Evolutionary conservation across 441 rosid genomes (phyloP), one percentile per base, ranked within the genome.

Genomic region (Populus hybrid): DNA sequence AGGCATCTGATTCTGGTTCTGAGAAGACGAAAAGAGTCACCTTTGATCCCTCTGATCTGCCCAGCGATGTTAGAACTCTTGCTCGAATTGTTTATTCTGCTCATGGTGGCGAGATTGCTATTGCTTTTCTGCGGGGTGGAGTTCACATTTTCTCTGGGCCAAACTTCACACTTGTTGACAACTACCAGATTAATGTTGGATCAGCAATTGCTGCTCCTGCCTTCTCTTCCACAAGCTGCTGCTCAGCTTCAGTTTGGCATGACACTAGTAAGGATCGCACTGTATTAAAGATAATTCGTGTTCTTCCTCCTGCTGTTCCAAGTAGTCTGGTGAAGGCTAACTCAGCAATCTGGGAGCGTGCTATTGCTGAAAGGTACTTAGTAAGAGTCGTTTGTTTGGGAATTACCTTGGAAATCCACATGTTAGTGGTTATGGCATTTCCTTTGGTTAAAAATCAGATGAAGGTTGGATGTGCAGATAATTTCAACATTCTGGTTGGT

Each of bases 241-340:
- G 99, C 85, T 95, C 97, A 61, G 99, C 98, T 79, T 95, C 98
- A 78, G 97, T 95, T 80, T 97, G 98, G 95, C 99, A 95, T 86
- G 98, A 97, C 81, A 85, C 85, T 75, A 86, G 83, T 80, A 89
- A 88, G 88, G 99, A 97, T 84, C 86, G 93, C 67, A 90, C 99
- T 65, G 87, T 95, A 83, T 84, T 97, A 85, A 97, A 93, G 87
- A 91, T 97, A 75, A 87, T 97, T 34, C 99, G 99, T 69, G 97
- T 97, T 82, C 97, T 97, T 81, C 99, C 99, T 78, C 95, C 99
- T 80, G 87, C 99, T 80, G 86, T 95, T 82, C 87, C 94, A 72
- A 86, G 93, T 79, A 88, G 89, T 89, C 97, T 91, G 83, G 84
- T 82, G 67, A 97, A 92, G 84, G 87, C 89, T 72, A 93, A 89